Evolutionary conservation across 2,329 filamentous ascomycete genomes (phyloP), one percentile per base, ranked within the genome.

Genomic region (Didymosphaeria variabile): DNA sequence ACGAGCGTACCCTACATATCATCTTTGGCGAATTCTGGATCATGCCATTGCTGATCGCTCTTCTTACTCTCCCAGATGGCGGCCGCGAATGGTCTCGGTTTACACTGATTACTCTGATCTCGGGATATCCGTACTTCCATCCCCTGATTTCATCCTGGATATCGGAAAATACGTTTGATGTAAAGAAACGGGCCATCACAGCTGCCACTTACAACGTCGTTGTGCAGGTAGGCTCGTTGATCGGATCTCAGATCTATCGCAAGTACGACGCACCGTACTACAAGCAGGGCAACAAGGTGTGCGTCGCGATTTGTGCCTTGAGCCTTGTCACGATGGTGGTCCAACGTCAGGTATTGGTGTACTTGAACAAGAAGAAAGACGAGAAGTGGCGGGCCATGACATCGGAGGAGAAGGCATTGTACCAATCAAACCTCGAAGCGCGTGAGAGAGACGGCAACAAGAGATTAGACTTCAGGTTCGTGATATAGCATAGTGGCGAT

Each of bases 121-220:
- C 74, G 10, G 77, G 74, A 0, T 75, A 80, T 38, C 79, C 79
- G 0, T 82, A 80, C 57, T 77, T 80, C 51, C 83, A 89, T 68
- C 86, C 87, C 0, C 85, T 89, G 32, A 76, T 87, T 1, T 87
- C 89, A 0, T 87, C 83, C 0, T 85, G 87, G 75, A 88, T 84
- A 1, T 87, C 86, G 2, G 83, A 87, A 55, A 91, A 90, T 69
- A 85, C 87, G 2, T 87, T 88, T 63, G 82, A 84, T 0, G 87
- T 91, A 10, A 81, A 88, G 12, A 87, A 85, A 6, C 80, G 88
- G 7, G 86, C 88, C 1, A 86, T 91, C 1, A 86, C 86, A 0
- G 85, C 87, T 0, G 88, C 86, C 0, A 77, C 87, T n/a, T 90
- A 90, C 74, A 90, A 90, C 68, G 80, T 82, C 63, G 72, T 72